These are phyloP conservation scores for Xylaria intraflava DNA, from an alignment of 495 filamentous ascomycete genomes.

Conservation along the genomic window DNA sequence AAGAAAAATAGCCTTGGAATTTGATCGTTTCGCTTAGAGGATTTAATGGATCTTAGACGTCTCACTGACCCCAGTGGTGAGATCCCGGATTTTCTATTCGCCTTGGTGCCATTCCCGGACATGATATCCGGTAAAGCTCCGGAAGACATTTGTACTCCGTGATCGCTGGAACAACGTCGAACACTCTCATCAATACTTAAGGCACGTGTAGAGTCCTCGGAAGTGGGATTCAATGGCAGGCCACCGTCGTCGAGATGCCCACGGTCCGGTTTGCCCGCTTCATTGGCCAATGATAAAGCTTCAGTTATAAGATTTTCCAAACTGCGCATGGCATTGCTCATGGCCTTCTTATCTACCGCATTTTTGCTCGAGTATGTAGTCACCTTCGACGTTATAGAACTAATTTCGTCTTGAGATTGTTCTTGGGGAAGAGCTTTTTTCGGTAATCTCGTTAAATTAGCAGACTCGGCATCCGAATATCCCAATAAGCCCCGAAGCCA, in stretches of 20 bases:
- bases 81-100: not conserved
- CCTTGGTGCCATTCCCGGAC: not conserved
- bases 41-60: constrained; percentile 14
- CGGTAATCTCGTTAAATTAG: constrained; percentile 22
- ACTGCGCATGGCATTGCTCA: constrained; percentile 32
- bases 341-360: constrained; percentile 9
- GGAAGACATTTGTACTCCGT: not conserved
- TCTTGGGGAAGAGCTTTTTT: constrained; percentile 19
- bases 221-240: constrained; percentile 6
- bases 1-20: not conserved
- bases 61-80: constrained; percentile 13
- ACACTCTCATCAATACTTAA: constrained; percentile 13
- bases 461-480: constrained; percentile 9
- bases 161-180: constrained; percentile 13
- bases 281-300: constrained; percentile 37
- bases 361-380: constrained; percentile 19
- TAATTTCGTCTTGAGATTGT: constrained; percentile 17
- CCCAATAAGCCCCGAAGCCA: constrained; percentile 26
- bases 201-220: constrained; percentile 10
- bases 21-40: constrained; percentile 7
- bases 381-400: constrained; percentile 13
- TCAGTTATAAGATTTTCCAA: constrained; percentile 43
- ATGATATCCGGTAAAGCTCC: not conserved
- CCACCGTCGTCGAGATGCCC: constrained; percentile 14
- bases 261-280: constrained; percentile 24